Conservation (phyloP, 176 grass and related monocot species). For the Avena eriantha region DNA sequence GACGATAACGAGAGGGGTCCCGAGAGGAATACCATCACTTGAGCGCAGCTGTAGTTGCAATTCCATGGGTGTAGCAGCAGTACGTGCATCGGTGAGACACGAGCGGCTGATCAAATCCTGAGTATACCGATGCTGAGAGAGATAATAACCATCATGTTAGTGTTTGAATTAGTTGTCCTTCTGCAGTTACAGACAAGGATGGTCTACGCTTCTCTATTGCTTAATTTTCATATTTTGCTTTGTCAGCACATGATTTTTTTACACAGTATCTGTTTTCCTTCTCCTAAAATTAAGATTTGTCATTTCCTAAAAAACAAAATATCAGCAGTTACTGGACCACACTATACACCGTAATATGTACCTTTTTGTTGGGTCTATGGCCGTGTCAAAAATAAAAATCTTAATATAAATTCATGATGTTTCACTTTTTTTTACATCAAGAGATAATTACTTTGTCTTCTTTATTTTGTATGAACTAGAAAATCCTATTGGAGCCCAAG, state of each 20-base stretch:
- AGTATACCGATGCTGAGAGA: too few species aligned
- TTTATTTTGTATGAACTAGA: not conserved
- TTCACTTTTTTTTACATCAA: conserved; percentile 22
- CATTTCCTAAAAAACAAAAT: not conserved
- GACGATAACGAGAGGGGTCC: too few species aligned
- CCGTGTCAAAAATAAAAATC: conserved; percentile 17
- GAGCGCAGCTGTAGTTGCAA: too few species aligned
- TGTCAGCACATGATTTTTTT: not conserved
- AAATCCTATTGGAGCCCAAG: too few species aligned
- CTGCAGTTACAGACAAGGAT: not conserved
- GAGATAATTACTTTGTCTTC: not conserved
- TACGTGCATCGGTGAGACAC: too few species aligned
- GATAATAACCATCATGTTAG: too few species aligned
- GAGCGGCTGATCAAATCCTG: too few species aligned
- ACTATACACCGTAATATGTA: not conserved
- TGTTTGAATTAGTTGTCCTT: not conserved
- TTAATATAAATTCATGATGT: conserved; percentile 24
- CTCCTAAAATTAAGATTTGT: not conserved
- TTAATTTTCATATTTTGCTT: not conserved
- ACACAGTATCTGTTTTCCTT: not conserved
- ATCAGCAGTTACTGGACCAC: conserved; percentile 3
- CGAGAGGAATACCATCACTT: too few species aligned
- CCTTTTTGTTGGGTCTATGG: not conserved
- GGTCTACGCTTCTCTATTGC: not conserved
- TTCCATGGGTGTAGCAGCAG: too few species aligned